Conservation (phyloP, 768 basidiomycete genomes). For the Kwoniella mangroviensis region DNA sequence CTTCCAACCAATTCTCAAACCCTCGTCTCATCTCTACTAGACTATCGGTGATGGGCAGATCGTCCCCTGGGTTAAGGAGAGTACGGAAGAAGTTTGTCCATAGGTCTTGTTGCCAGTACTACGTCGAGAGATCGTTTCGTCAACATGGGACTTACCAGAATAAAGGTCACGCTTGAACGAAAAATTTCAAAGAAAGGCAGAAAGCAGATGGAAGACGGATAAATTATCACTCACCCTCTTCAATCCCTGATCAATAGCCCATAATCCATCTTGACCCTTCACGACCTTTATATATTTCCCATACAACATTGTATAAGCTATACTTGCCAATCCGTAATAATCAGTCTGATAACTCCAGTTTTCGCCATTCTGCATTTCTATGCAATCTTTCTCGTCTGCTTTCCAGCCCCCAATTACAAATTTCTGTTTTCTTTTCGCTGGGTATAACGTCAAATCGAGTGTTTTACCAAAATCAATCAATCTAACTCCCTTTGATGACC, state of each 20-base stretch:
- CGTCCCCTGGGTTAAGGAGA: conserved; percentile 77
- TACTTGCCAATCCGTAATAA: conserved; percentile 92
- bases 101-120: conserved; percentile 91
- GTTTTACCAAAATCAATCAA: conserved; percentile 97
- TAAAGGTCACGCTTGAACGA: too few relatives aligned
- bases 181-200: too few relatives aligned
- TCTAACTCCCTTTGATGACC: conserved; percentile 84
- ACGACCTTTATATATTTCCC: conserved; percentile 90
- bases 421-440: conserved; percentile 66
- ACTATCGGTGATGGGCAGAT: conserved; percentile 74
- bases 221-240: conserved; percentile 48
- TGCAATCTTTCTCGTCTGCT: conserved; percentile 86
- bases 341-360: conserved; percentile 96
- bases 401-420: conserved; percentile 82
- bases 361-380: conserved; percentile 78
- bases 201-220: background rate
- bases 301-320: conserved; percentile 94
- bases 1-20: conserved; percentile 86
- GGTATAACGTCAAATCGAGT: conserved; percentile 83
- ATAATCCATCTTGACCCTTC: conserved; percentile 59
- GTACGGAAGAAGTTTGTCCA: conserved; percentile 84
- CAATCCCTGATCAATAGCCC: conserved; percentile 42
- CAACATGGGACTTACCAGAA: too few relatives aligned
- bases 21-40: conserved; percentile 69
- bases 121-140: conserved; percentile 31